Base-by-base conservation (phyloP, 805 yeast genomes). In the Cyberlindnera meyerae region DNA sequence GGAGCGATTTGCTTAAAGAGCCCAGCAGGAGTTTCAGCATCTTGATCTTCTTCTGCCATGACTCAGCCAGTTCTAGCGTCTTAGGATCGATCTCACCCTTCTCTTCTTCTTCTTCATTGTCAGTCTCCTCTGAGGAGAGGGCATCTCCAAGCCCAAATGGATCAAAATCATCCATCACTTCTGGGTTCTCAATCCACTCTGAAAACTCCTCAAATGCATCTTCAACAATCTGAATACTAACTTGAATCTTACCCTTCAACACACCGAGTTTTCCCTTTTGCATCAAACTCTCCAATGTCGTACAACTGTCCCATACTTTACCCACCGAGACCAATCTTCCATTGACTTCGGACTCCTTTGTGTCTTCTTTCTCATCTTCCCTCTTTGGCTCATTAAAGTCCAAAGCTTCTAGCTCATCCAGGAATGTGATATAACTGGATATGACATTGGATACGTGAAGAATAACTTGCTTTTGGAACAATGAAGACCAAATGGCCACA, bases 231-330 rank as follows among this genome's bases (percentile, higher is more conserved):
- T 52, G 45, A 18, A 71, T 60, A 9, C 71, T 65, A 34, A 63
- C 62, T 38, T 61, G 64, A 4, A 82, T 58, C 36, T 69, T 71
- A 21, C 48, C 47, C 24, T 70, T 71, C 35, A 82, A 58, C 2
- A 77, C 50, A 2, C 78, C 82, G 13, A 75, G 43, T 33, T 75
- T 70, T 0, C 87, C 87, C 17, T 55, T 59, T 15, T 62, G 60
- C 5, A 73, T 48, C 14, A 73, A 51, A 8, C 58, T 54, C 9
- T 59, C 55, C 8, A 82, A 34, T 0, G 52, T 48, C 38, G 78
- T 83, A 54, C 88, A 80, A 24, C 63, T 56, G n/a, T 75, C 68
- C 94, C 94, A 85, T 4, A 84, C 64, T 51, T 72, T 71, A 12
- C 88, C 93, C 15, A 83, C 73, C 0, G 75, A 64, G 1, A 75